These are phyloP conservation scores for Saccharomyces paradoxus DNA, from an alignment of 805 yeast genomes.

Conservation along the genomic window DNA sequence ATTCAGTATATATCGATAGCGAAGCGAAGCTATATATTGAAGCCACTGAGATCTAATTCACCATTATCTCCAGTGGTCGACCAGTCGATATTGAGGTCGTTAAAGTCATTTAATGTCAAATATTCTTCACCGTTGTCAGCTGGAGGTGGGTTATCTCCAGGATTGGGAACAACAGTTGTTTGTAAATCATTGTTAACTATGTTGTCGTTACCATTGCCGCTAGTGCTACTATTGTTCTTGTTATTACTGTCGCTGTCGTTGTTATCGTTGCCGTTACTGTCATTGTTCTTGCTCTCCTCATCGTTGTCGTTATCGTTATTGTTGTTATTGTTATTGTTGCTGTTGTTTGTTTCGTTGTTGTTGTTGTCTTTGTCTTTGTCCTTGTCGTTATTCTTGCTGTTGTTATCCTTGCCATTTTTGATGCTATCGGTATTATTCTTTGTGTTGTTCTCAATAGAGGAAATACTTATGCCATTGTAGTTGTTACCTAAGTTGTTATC, in stretches of 20 bases:
- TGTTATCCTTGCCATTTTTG: slow-evolving; percentile 4
- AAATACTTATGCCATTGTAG: background rate
- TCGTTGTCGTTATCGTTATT: slow-evolving; percentile 3
- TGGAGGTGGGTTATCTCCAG: slow-evolving; percentile 2
- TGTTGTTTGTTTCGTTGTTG: background rate
- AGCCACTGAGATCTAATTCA: slow-evolving; percentile 23
- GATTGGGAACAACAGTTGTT: slow-evolving; percentile 11
- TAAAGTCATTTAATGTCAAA: slow-evolving; percentile 30
- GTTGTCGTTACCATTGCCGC: slow-evolving; percentile 3
- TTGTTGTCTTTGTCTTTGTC: background rate
- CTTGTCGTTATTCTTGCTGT: slow-evolving; percentile 2
- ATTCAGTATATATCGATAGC: background rate
- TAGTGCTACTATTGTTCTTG: slow-evolving; percentile 1
- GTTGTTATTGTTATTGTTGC: background rate
- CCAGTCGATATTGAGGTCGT: slow-evolving; percentile 31
- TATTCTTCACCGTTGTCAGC: slow-evolving; percentile 26
- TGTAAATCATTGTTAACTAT: slow-evolving; percentile 3
- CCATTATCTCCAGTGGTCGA: slow-evolving; percentile 22
- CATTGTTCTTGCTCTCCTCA: slow-evolving; percentile 2
- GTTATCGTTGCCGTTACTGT: background rate
- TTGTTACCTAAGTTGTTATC: slow-evolving; percentile 4
- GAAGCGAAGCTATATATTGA: slow-evolving; percentile 14
- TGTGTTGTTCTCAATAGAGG: slow-evolving; percentile 9
- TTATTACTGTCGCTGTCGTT: background rate
- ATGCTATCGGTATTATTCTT: slow-evolving; percentile 2